Conservation (phyloP, 331 rosid genomes). For the Malus hybrid region DNA sequence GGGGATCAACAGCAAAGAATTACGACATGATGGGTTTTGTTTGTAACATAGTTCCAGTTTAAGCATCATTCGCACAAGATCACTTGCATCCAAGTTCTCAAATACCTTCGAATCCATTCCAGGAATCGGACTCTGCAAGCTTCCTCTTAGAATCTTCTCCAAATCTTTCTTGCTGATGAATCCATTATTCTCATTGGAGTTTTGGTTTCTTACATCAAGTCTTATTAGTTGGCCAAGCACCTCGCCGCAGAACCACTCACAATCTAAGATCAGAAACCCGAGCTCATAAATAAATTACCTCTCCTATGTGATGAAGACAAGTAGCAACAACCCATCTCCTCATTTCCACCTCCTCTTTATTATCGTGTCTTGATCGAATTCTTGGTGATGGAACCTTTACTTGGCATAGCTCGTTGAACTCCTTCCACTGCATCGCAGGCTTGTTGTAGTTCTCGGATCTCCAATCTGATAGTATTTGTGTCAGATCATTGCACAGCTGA, state of each 20-base stretch:
- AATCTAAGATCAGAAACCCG: constrained; percentile 71
- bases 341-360: constrained; percentile 41
- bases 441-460: constrained; percentile 83
- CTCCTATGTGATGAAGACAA: constrained; percentile 80
- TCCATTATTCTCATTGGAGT: constrained; percentile 49
- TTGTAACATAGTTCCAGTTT: constrained; percentile 44
- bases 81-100: constrained; percentile 70
- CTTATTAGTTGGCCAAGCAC: constrained; percentile 71
- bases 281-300: constrained; percentile 76
- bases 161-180: constrained; percentile 67
- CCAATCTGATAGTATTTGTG: constrained; percentile 75
- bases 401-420: constrained; percentile 82
- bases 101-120: constrained; percentile 74
- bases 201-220: constrained; percentile 51
- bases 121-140: constrained; percentile 77
- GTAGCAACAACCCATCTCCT: constrained; percentile 67
- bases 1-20: constrained; percentile 62
- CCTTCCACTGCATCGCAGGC: constrained; percentile 92
- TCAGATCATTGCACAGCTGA: constrained; percentile 82
- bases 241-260: constrained; percentile 91
- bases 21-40: constrained; percentile 40
- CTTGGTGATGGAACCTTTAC: constrained; percentile 53
- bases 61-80: constrained; percentile 51
- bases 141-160: constrained; percentile 70
- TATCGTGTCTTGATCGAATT: constrained; percentile 67